Percentiles rank a stretch among this genome's conserved stretches.
phyloP scores from a whole-genome alignment of 108 stramenopile species.

The Parietichytrium sp. region DNA sequence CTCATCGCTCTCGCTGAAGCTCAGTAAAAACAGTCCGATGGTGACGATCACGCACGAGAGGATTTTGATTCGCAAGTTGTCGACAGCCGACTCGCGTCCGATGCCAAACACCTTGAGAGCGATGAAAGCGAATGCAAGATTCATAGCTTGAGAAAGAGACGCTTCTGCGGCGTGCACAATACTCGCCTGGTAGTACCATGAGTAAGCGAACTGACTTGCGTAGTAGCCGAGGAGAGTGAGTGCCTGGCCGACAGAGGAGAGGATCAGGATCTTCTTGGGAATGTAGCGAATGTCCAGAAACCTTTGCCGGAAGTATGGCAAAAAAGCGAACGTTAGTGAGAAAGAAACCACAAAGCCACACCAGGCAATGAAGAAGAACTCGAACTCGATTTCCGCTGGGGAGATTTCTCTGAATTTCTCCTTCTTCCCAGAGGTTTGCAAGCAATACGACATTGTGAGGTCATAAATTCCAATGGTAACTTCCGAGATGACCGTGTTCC shows the following conservation, averaged over 20 bases:
- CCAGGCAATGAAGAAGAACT: slow-evolving; percentile 38
- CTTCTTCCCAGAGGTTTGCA: slow-evolving; percentile 21
- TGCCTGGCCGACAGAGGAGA: slow-evolving; percentile 3
- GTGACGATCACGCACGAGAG: slow-evolving; percentile 28
- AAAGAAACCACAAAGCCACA: slow-evolving; percentile 21
- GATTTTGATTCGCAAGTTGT: neutral
- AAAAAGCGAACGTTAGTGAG: neutral
- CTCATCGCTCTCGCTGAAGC: neutral
- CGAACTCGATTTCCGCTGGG: slow-evolving; percentile 28
- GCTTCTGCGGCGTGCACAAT: slow-evolving; percentile 39
- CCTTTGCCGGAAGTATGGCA: slow-evolving; percentile 1
- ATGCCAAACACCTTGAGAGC: slow-evolving; percentile 30
- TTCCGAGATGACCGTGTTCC: slow-evolving; percentile 8
- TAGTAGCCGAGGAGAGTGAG: slow-evolving; percentile 40
- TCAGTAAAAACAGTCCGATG: slow-evolving; percentile 6
- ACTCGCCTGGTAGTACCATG: slow-evolving; percentile 37
- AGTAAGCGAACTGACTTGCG: slow-evolving; percentile 22
- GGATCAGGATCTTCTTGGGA: neutral
- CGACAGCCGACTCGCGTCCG: slow-evolving; percentile 18
- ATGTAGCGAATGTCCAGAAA: slow-evolving; percentile 20
- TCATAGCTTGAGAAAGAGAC: slow-evolving; percentile 16
- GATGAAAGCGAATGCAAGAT: neutral
- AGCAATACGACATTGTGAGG: slow-evolving; percentile 6
- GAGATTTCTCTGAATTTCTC: slow-evolving; percentile 18
- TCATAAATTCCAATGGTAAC: slow-evolving; percentile 20